Evolutionary conservation across 2,329 filamentous ascomycete genomes (phyloP).

Genomic region (Ophiostoma ulmi): DNA sequence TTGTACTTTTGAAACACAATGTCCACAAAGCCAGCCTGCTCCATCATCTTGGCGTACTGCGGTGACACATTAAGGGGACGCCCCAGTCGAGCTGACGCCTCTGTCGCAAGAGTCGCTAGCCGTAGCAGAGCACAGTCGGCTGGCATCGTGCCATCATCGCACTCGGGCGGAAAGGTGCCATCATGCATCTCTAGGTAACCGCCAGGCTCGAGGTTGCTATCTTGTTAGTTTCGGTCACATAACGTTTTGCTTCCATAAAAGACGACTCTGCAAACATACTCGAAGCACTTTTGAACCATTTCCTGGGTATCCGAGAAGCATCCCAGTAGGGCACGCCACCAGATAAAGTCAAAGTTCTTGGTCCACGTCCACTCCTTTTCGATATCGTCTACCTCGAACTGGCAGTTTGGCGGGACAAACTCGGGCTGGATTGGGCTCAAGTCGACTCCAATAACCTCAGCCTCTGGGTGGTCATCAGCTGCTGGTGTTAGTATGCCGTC

Average conservation of each 20-base stretch:
- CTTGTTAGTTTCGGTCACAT: background rate
- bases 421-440: constrained; percentile 29
- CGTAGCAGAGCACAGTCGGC: constrained; percentile 19
- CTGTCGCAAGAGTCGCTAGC: constrained; percentile 19
- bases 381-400: constrained; percentile 28
- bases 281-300: constrained; percentile 27
- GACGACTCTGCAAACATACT: constrained; percentile 1
- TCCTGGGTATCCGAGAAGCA: constrained; percentile 26
- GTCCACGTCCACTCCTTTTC: constrained; percentile 30
- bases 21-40: constrained; percentile 32
- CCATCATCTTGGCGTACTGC: constrained; percentile 29
- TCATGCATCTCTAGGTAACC: constrained; percentile 30
- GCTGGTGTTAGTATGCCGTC: background rate
- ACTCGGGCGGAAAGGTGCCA: constrained; percentile 26
- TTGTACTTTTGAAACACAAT: constrained; percentile 30
- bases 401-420: constrained; percentile 26
- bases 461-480: constrained; percentile 28
- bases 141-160: constrained; percentile 28
- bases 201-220: constrained; percentile 28
- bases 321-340: constrained; percentile 27
- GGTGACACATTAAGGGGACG: constrained; percentile 26
- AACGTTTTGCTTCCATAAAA: background rate
- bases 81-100: constrained; percentile 25
- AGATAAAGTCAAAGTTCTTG: constrained; percentile 29
- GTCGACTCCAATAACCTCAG: constrained; percentile 28